A percentile compares a stretch with the other conserved stretches of the same genome.
Evolutionary conservation across 2,329 filamentous ascomycete genomes (phyloP).

Genomic region (Golovinomyces cichoracearum): DNA sequence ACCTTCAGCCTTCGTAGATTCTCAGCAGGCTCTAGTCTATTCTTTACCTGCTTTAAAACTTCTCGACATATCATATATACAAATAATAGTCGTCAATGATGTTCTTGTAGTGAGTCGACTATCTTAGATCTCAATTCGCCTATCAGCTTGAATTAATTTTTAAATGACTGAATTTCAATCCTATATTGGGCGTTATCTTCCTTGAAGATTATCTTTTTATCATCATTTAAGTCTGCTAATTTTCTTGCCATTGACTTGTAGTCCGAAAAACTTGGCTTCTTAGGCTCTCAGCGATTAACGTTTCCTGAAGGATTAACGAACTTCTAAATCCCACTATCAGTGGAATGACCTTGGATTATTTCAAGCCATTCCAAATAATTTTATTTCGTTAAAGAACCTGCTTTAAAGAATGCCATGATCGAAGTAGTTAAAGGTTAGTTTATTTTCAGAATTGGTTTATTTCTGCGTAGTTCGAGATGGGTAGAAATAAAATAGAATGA

Average conservation of each 20-base stretch:
- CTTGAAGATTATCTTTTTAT: neutral
- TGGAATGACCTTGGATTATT: slow-evolving; percentile 1
- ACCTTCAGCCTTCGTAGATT: neutral
- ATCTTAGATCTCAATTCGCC: neutral
- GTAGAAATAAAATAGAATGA: no score
- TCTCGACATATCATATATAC: neutral
- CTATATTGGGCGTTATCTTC: neutral
- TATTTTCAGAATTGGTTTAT: neutral
- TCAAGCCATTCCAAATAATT: slow-evolving; percentile 1
- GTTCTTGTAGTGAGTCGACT: neutral
- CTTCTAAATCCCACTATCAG: neutral
- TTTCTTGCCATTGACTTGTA: neutral
- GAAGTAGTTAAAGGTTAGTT: neutral
- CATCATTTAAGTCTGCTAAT: neutral
- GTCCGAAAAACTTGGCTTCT: neutral
- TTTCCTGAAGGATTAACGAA: neutral
- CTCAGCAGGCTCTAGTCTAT: neutral
- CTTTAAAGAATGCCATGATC: neutral
- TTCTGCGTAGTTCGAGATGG: neutral
- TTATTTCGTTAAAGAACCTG: neutral
- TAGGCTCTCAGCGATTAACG: neutral
- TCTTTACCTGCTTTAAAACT: neutral
- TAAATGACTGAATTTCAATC: neutral
- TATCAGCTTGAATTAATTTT: neutral
- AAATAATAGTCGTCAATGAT: neutral